Percentiles rank a stretch among this genome's conserved stretches.
Conservation (phyloP, 2,329 filamentous ascomycete genomes). For the Colletotrichum endophyticum region DNA sequence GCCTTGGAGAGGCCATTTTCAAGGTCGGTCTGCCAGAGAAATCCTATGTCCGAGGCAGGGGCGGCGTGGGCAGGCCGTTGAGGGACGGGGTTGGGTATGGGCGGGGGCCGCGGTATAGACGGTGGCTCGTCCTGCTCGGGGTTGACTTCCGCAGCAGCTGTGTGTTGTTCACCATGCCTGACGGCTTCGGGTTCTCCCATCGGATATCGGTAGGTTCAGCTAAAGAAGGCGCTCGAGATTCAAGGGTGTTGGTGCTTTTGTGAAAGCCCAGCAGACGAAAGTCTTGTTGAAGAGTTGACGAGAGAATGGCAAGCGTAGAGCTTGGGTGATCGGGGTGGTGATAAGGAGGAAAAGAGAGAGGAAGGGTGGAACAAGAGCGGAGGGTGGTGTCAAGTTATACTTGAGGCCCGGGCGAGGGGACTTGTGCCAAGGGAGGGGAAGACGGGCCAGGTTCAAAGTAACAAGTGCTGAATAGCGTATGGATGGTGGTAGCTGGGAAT, state of each 20-base stretch:
- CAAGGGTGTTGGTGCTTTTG: conserved; percentile 12
- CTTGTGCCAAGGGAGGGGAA: conserved; percentile 10
- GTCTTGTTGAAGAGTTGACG: neutral
- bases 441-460: neutral
- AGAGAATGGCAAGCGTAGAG: conserved; percentile 17
- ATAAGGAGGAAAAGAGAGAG: neutral
- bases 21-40: conserved; percentile 44
- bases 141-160: conserved; percentile 23
- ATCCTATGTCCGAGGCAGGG: conserved; percentile 29
- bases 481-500: neutral
- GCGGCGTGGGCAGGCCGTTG: conserved; percentile 29
- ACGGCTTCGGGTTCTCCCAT: conserved; percentile 25
- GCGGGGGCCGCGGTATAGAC: conserved; percentile 21
- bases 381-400: conserved; percentile 18
- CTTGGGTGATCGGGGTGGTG: conserved; percentile 18
- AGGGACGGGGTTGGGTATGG: conserved; percentile 13
- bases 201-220: conserved; percentile 23
- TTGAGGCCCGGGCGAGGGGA: neutral
- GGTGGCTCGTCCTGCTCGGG: conserved; percentile 25
- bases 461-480: neutral
- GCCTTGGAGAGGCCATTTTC: conserved; percentile 65
- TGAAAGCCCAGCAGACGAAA: conserved; percentile 4
- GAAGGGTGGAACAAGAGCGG: neutral
- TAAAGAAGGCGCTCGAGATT: neutral
- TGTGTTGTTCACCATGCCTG: conserved; percentile 25